Conservation (phyloP, 306 rosid species). For the Cicer judaicum region DNA sequence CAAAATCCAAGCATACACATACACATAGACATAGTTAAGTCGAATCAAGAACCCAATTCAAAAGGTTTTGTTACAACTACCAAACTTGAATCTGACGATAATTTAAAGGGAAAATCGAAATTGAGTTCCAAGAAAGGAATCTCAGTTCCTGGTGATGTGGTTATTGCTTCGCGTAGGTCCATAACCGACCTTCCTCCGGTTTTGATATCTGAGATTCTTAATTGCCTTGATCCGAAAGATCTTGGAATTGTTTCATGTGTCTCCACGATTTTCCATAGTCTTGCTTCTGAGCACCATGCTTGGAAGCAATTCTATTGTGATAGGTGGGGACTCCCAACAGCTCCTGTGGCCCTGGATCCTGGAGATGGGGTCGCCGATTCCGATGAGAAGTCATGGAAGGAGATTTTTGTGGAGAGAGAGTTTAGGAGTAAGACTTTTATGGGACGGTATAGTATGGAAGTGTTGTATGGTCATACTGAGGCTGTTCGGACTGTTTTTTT, state of each 20-base stretch:
- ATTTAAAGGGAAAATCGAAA: slow-evolving; percentile 45
- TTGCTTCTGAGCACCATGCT: slow-evolving; percentile 87
- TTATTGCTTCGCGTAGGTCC: slow-evolving; percentile 49
- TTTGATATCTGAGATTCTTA: slow-evolving; percentile 77
- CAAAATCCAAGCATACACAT: slow-evolving; percentile 37
- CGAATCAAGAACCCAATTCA: slow-evolving; percentile 42
- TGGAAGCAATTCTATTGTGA: slow-evolving; percentile 94
- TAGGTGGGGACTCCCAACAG: slow-evolving; percentile 88
- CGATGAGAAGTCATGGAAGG: slow-evolving; percentile 85
- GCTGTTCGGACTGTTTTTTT: slow-evolving; percentile 83
- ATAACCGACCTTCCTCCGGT: slow-evolving; percentile 82
- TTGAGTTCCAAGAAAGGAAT: slow-evolving; percentile 53
- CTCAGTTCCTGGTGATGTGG: slow-evolving; percentile 49
- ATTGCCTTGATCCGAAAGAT: slow-evolving; percentile 89
- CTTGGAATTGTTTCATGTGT: slow-evolving; percentile 88
- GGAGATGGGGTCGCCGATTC: slow-evolving; percentile 38
- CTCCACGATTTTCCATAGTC: slow-evolving; percentile 59
- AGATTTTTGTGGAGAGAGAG: slow-evolving; percentile 85
- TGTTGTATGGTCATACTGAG: slow-evolving; percentile 86
- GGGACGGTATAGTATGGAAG: slow-evolving; percentile 85
- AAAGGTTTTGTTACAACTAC: slow-evolving; percentile 40
- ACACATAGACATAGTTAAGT: slow-evolving; percentile 46
- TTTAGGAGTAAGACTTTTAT: slow-evolving; percentile 89
- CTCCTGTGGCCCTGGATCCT: slow-evolving; percentile 45
- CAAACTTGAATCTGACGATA: slow-evolving; percentile 38